These are phyloP conservation scores for Candida tammaniensis DNA, from an alignment of 805 yeast genomes.

Conservation along the genomic window DNA sequence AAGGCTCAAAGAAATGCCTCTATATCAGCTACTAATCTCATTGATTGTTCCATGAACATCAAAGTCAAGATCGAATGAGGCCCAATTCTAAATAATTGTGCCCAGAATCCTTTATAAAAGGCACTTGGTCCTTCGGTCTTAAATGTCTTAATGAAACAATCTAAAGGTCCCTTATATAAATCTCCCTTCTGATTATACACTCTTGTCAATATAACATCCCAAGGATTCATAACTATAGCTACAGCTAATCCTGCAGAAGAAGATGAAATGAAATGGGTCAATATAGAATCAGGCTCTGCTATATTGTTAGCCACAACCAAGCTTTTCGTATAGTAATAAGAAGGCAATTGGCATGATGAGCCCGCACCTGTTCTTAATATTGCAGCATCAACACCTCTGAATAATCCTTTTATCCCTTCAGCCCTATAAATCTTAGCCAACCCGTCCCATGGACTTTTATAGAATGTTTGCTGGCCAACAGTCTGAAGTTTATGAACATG, in stretches of 20 bases:
- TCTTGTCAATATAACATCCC: slow-evolving; percentile 93
- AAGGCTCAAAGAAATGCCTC: slow-evolving; percentile 18
- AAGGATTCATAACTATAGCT: slow-evolving; percentile 94
- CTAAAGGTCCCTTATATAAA: slow-evolving; percentile 81
- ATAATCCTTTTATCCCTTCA: slow-evolving; percentile 79
- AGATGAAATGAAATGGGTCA: slow-evolving; percentile 69
- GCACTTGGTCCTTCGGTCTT: slow-evolving; percentile 82
- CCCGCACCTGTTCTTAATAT: slow-evolving; percentile 93
- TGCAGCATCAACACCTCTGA: slow-evolving; percentile 93
- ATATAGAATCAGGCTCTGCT: slow-evolving; percentile 57
- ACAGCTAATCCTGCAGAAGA: slow-evolving; percentile 88
- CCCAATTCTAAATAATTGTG: slow-evolving; percentile 87
- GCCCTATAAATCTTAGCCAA: slow-evolving; percentile 53
- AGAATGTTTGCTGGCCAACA: slow-evolving; percentile 92
- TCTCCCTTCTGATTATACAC: slow-evolving; percentile 92
- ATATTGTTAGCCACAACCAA: slow-evolving; percentile 52
- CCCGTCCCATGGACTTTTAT: slow-evolving; percentile 68
- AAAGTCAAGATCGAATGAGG: slow-evolving; percentile 91
- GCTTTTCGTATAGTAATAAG: slow-evolving; percentile 75
- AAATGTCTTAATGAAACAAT: slow-evolving; percentile 83
- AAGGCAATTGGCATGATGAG: slow-evolving; percentile 91
- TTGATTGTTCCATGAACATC: slow-evolving; percentile 94
- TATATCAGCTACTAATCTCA: slow-evolving; percentile 49
- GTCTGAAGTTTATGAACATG: slow-evolving; percentile 12
- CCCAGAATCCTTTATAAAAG: slow-evolving; percentile 91